Conservation (phyloP, 2,329 filamentous ascomycete species). For the Zelopaecilomyces penicillatus region DNA sequence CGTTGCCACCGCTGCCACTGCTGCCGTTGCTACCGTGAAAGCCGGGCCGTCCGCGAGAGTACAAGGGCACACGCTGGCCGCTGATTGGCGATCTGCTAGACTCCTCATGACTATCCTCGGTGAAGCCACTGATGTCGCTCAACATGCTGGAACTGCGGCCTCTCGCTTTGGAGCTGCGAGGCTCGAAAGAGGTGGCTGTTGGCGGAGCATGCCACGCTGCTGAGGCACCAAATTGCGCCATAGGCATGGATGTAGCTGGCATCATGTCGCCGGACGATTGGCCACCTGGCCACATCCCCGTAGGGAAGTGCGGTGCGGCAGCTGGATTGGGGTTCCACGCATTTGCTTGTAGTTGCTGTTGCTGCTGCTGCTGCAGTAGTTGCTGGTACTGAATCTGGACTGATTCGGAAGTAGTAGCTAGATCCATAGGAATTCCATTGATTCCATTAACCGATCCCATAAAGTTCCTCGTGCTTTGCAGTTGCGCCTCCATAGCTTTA, state of each 20-base stretch:
- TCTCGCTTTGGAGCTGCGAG: constrained; percentile 33
- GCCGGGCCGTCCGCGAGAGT: constrained; percentile 7
- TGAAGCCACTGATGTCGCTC: constrained; percentile 58
- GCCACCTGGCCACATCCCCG: constrained; percentile 20
- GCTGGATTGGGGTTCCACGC: constrained; percentile 28
- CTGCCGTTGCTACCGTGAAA: constrained; percentile 24
- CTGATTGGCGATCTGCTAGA: constrained; percentile 14
- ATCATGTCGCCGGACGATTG: constrained; percentile 24
- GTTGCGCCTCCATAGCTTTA: constrained; percentile 21
- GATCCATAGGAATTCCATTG: too few species aligned
- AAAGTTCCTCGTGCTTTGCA: constrained; percentile 24
- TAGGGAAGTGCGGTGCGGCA: constrained; percentile 24
- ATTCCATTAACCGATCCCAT: constrained; percentile 25
- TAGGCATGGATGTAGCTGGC: constrained; percentile 21
- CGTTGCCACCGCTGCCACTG: constrained; percentile 40
- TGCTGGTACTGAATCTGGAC: constrained; percentile 1
- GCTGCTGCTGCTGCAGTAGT: not conserved
- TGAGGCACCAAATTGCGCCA: constrained; percentile 21
- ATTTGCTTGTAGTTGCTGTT: not conserved
- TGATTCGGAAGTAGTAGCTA: too few species aligned
- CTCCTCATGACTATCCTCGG: constrained; percentile 50
- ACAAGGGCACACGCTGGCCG: constrained; percentile 8
- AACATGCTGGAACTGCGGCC: constrained; percentile 60
- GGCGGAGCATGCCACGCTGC: constrained; percentile 29
- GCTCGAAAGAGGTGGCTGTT: constrained; percentile 27